Percentiles rank a stretch among this genome's conserved stretches.
Conservation (phyloP, 139 green algal species). For the Micromonas commoda region DNA sequence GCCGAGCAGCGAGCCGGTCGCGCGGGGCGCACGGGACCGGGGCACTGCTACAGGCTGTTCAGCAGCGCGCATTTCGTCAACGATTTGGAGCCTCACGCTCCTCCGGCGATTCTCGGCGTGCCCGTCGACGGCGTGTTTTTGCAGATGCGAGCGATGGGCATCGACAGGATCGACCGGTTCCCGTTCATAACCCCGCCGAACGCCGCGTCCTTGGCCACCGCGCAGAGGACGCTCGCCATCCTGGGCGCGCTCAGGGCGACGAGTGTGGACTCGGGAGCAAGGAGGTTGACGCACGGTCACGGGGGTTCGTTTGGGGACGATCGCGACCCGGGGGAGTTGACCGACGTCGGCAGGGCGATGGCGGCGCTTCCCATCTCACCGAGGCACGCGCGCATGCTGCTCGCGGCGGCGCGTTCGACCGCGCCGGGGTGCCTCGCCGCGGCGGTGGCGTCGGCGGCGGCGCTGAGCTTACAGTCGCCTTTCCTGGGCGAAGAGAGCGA, state of each 20-base stretch:
- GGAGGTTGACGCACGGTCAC: neutral
- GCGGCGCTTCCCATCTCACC: constrained; percentile 73
- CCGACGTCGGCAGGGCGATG: constrained; percentile 71
- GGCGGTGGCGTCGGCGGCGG: constrained; percentile 73
- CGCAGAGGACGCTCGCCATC: constrained; percentile 8
- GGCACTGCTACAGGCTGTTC: constrained; percentile 91
- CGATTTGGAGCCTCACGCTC: constrained; percentile 65
- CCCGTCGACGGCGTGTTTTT: constrained; percentile 85
- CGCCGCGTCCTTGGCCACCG: neutral
- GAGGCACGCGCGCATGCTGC: constrained; percentile 80
- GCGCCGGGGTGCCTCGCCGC: constrained; percentile 47
- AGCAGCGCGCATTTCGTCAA: constrained; percentile 81
- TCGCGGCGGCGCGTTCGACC: constrained; percentile 50
- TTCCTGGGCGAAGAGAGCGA: constrained; percentile 45
- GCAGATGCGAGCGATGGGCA: constrained; percentile 81
- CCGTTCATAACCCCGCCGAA: constrained; percentile 21
- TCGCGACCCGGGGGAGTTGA: constrained; percentile 44
- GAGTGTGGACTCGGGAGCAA: neutral
- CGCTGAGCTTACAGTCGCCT: constrained; percentile 68
- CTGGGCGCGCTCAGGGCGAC: neutral
- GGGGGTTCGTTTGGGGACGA: neutral
- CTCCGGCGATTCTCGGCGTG: constrained; percentile 78
- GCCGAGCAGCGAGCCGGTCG: constrained; percentile 77
- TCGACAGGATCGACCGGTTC: constrained; percentile 66
- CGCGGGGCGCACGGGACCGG: constrained; percentile 83